phyloP scores from a whole-genome alignment of 2,329 filamentous ascomycete species.

The Sarocladium kiliense region DNA sequence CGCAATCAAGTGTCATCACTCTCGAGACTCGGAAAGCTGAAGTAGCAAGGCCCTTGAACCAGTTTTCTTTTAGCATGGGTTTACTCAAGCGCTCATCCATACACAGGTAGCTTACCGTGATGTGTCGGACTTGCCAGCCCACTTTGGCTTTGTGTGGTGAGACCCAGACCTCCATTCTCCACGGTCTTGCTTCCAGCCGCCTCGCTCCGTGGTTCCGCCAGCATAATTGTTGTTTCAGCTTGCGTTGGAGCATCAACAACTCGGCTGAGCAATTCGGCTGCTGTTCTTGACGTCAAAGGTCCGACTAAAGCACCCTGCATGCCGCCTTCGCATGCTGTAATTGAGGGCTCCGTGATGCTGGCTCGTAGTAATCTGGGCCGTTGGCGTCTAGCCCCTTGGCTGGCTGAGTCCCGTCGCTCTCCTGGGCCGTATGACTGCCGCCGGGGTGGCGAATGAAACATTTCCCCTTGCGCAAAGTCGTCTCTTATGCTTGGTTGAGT shows the following conservation, averaged over 20 bases:
- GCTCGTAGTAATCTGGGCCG: slow-evolving; percentile 51
- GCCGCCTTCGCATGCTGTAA: slow-evolving; percentile 47
- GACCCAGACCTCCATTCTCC: neutral
- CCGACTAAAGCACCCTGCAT: slow-evolving; percentile 46
- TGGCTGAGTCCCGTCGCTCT: slow-evolving; percentile 19
- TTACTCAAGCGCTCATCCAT: neutral
- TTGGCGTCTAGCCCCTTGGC: slow-evolving; percentile 25
- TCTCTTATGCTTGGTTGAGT: no score
- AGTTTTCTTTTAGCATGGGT: neutral
- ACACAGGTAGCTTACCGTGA: neutral
- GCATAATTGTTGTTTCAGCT: neutral
- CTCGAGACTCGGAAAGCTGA: slow-evolving; percentile 71
- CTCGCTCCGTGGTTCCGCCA: neutral
- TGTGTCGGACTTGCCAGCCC: neutral
- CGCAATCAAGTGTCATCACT: no score
- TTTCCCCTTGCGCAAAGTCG: neutral
- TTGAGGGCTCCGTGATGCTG: slow-evolving; percentile 51
- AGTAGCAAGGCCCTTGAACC: slow-evolving; percentile 41
- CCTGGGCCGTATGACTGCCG: neutral
- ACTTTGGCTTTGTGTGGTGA: neutral
- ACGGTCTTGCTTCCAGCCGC: neutral
- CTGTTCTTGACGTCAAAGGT: slow-evolving; percentile 43
- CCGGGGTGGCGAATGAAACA: neutral
- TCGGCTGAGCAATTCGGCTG: slow-evolving; percentile 46
- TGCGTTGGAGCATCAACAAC: neutral